Evolutionary conservation across 2,329 filamentous ascomycete genomes (phyloP), one percentile per base, ranked within the genome.

Genomic region (Incumbomyces delicatus): DNA sequence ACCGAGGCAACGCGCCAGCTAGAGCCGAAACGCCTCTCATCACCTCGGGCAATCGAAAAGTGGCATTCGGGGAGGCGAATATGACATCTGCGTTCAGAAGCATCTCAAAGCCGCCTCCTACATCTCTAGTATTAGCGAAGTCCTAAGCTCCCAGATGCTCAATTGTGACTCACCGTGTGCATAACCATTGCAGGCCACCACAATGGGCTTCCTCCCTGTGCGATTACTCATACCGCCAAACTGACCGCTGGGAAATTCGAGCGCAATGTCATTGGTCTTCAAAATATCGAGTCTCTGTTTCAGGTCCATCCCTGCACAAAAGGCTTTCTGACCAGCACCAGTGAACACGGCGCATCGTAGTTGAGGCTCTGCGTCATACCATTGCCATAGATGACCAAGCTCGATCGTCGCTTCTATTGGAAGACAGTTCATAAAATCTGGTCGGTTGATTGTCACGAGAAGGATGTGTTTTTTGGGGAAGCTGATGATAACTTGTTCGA

Each of bases 101-200:
- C 66, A 87, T 85, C 68, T 89, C 85, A 63, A 83, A 80, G 2
- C 83, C 85, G 44, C 85, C 85, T 20, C 85, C 85, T 36, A 84
- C 73, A 50, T 81, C 84, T 8, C 22, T 27, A 5, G 22, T 8
- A 27, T 27, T 27, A 27, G 22, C 22, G 22, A 27, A 5, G 4
- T 8, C 22, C 8, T 27, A 27, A 8, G 8, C 22, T 27, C 5
- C 22, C 8, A 27, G 22, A 27, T 8, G 22, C 22, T 27, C 5
- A 27, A 5, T 27, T 4, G 5, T 4, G 22, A 27, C 22, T 27
- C 22, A 27, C 22, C 22, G 36, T 84, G 73, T 50, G 81, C 85
- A 12, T 83, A 66, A 8, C 85, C 85, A 58, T 87, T 85, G 16
- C 88, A 80, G 1, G 85, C 85, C 2, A 79, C 82, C 18, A 89